phyloP scores from a whole-genome alignment of 331 rosid species.

The Malus hybrid region DNA sequence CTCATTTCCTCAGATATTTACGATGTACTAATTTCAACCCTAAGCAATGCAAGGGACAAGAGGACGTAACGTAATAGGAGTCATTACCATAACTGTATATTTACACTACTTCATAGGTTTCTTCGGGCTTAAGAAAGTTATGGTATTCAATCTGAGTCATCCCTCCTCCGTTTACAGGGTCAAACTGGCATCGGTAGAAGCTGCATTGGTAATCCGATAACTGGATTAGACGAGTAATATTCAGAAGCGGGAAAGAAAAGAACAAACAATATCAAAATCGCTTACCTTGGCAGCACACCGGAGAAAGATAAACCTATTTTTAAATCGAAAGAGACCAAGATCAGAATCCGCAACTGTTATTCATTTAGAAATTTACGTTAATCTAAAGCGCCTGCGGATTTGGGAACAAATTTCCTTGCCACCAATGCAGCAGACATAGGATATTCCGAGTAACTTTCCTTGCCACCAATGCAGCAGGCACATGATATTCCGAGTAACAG shows the following conservation, averaged over 20 bases:
- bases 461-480: background rate
- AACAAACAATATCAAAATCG: background rate
- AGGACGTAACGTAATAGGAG: background rate
- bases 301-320: slow-evolving; percentile 15
- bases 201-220: slow-evolving; percentile 36
- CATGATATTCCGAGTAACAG: background rate
- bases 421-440: background rate
- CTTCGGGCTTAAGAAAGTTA: slow-evolving; percentile 64
- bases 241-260: background rate
- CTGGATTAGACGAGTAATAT: background rate
- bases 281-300: slow-evolving; percentile 74
- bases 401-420: background rate
- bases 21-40: slow-evolving; percentile 9
- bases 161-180: slow-evolving; percentile 45
- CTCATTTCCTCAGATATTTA: slow-evolving; percentile 4
- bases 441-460: background rate
- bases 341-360: background rate
- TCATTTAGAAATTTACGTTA: background rate
- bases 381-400: background rate
- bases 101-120: slow-evolving; percentile 20
- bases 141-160: slow-evolving; percentile 64
- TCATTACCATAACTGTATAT: background rate
- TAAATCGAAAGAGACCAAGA: background rate
- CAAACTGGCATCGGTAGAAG: slow-evolving; percentile 69
- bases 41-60: background rate